Evolutionary conservation across 106 monocot species (phyloP), one percentile per base, ranked within the genome.

Genomic region (Acanthochlamys bracteata): DNA sequence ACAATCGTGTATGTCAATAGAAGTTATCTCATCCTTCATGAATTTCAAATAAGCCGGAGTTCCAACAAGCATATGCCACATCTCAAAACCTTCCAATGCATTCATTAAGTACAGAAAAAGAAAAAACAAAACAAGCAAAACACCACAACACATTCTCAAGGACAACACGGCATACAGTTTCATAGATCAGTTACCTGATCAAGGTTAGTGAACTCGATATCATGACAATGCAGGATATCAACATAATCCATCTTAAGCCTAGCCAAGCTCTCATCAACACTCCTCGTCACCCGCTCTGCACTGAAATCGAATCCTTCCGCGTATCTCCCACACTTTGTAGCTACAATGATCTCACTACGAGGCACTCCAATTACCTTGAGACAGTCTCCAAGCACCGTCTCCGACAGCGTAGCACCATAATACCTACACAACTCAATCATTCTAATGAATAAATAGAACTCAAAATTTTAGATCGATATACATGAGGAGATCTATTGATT

Each of bases 141-240:
- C 17, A 49, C n/a, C 21, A 55, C 20, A 55, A 55, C 20, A 55
- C n/a, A 54, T 55, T 21, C 55, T 10, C 3, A 55, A 17, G 15
- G 2, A 55, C 20, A 55, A 55, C 7, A 11, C 6, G n/a, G 53
- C 17, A 26, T 42, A 15, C 1, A 14, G 7, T 33, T 33, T 33
- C 33, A 33, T 1, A 17, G 16, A 10, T 51, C 10, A 0, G 16
- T n/a, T 42, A 82, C 91, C 89, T 87, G 94, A 61, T 95, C 90
- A 63, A 95, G 94, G 58, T 79, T 73, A 11, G 68, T 84, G 56
- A 95, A 95, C 77, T 95, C 94, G 60, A 90, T 95, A 56, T 95
- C 94, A 64, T 95, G 94, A 68, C 89, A 90, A 10, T 95, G 89
- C 60, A 95, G 68, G 42, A 95, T 87, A 65, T 95, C 90, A 11